Evolutionary conservation across 1,284 basidiomycete genomes (phyloP).

Genomic region (Ustanciosporium gigantosporum): DNA sequence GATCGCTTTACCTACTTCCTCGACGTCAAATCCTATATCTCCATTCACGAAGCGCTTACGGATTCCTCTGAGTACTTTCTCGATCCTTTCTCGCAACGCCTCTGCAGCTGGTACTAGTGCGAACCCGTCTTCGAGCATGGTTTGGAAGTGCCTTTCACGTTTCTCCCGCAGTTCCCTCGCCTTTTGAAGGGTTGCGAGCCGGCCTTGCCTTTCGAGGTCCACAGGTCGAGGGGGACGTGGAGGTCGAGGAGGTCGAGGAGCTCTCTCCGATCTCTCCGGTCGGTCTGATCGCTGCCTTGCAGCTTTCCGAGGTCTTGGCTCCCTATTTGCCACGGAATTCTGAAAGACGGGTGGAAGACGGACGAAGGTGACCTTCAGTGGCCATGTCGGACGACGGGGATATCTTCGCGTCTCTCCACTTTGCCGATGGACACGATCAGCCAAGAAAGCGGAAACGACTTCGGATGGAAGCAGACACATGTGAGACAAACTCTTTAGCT

Average conservation of each 20-base stretch:
- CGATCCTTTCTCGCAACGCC: conserved; percentile 20
- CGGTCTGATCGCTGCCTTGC: neutral
- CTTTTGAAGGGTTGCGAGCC: conserved; percentile 23
- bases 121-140: conserved; percentile 19
- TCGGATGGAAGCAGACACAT: neutral
- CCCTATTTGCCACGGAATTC: neutral
- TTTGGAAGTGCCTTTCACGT: conserved; percentile 15
- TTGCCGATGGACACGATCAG: neutral
- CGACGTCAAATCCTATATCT: conserved; percentile 11
- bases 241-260: neutral
- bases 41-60: conserved; percentile 23
- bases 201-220: conserved; percentile 15
- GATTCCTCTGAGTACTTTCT: conserved; percentile 12
- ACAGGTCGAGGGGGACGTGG: neutral
- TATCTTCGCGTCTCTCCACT: neutral
- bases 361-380: conserved; percentile 15
- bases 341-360: conserved; percentile 8
- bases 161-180: conserved; percentile 25
- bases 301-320: no score
- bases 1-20: conserved; percentile 19
- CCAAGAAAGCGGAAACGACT: neutral
- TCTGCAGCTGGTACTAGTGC: conserved; percentile 6
- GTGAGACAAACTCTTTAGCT: neutral
- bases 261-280: neutral
- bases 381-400: conserved; percentile 4